Percentiles rank a stretch among this genome's conserved stretches.
phyloP scores from a whole-genome alignment of 768 basidiomycete genomes.

The Collybia mongolica region DNA sequence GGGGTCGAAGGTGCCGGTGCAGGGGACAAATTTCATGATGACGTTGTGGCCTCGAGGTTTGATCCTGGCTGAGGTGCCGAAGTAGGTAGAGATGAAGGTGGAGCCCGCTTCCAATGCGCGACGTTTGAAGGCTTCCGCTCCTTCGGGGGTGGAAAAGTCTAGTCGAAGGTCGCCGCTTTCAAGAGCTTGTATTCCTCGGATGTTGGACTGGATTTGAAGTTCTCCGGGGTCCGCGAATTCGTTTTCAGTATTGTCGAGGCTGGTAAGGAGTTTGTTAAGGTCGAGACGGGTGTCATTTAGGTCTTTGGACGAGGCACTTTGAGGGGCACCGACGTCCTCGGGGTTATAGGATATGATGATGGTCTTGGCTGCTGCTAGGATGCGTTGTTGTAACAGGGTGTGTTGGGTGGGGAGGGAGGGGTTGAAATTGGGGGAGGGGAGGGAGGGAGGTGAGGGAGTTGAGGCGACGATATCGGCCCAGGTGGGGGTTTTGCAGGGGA shows the following conservation, averaged over 20 bases:
- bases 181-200: neutral
- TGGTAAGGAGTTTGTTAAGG: neutral
- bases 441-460: neutral
- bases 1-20: neutral
- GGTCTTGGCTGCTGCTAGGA: neutral
- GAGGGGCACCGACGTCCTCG: neutral
- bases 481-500: neutral
- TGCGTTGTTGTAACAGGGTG: constrained; percentile 5
- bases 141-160: neutral
- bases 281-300: neutral
- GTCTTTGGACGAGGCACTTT: neutral
- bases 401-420: neutral
- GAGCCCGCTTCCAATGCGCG: neutral
- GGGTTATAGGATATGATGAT: neutral
- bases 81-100: neutral
- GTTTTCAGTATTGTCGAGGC: neutral
- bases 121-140: neutral
- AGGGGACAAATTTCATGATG: neutral
- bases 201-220: neutral
- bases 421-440: neutral
- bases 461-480: neutral
- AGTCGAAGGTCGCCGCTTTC: neutral
- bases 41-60: neutral
- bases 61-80: neutral
- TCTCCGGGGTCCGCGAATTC: neutral